Conservation (phyloP, 441 rosid genomes). For the Erodium texanum region DNA sequence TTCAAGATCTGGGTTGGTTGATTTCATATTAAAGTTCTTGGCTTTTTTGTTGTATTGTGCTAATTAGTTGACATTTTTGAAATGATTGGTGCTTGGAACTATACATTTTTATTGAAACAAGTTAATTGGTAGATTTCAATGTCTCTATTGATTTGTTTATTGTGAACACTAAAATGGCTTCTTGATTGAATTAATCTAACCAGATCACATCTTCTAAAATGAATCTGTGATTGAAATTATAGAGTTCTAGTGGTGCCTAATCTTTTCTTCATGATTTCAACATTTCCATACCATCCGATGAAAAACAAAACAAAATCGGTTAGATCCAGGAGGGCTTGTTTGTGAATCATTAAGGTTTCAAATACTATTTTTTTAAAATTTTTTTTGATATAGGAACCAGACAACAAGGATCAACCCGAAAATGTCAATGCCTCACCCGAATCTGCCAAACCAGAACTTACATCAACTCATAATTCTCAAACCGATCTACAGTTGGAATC, state of each 20-base stretch:
- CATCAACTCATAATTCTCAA: not conserved
- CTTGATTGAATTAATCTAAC: no score
- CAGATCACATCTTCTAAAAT: no score
- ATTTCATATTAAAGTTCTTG: not conserved
- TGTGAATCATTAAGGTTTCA: no score
- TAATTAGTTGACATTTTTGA: not conserved
- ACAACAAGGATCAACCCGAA: not conserved
- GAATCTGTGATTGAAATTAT: no score
- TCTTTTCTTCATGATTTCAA: no score
- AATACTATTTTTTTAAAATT: not conserved
- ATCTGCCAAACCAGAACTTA: not conserved
- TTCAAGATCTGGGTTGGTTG: not conserved
- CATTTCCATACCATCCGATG: no score
- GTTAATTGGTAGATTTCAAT: not conserved
- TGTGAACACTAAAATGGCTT: no score
- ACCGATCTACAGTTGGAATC: not conserved
- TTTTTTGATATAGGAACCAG: not conserved
- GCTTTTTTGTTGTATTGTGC: not conserved
- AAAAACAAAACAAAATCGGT: no score
- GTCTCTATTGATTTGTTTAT: no score
- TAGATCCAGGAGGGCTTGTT: no score
- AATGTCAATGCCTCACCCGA: not conserved
- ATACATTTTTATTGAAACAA: not conserved
- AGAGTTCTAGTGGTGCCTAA: no score
- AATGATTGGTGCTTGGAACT: no score